Base-by-base conservation (phyloP, 2,329 filamentous ascomycete genomes). In the Trichoderma aggressivum region DNA sequence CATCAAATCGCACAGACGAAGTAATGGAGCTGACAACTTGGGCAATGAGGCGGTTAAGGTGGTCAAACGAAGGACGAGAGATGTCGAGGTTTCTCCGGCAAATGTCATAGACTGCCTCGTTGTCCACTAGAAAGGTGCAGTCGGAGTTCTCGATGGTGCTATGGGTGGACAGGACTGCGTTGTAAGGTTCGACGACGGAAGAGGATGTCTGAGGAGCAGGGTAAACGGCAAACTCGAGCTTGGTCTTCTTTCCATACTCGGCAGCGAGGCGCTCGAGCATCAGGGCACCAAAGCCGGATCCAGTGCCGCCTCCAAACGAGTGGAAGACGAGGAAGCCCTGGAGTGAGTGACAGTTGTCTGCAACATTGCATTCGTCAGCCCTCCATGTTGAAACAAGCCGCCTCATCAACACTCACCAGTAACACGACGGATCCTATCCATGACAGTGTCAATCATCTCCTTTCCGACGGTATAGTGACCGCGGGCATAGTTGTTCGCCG, bases 141-240 rank as follows among this genome's bases (percentile, higher is more conserved):
- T 92, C 90, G n/a, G 90, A 89, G 85, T 92, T 90, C 85, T 92
- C 90, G 73, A 92, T 91, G 72, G 90, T 92, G 85, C 89, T 92
- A 85, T 92, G 90, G 70, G 90, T 92, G 59, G 90, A 91, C 74
- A 92, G 85, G 71, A 92, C 90, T 73, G 90, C 89, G 77, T 92
- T 92, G 85, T 92, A 92, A 34, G 90, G 90, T 85, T 92, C 90
- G 70, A 92, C 90, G 70, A 92, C 89, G 55, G 90, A 88, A 50
- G 90, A 91, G 56, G 90, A 91, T 74, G 91, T 88, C 72, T 89
- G 88, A 73, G 90, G 90, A 69, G 90, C 88, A 74, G 90, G 90
- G 84, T 92, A 92, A 72, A 92, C 88, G 77, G 89, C 87, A 78
- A 92, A 92, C 82, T 92, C 90, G 72, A 92, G 89, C 87, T 92